These are phyloP conservation scores for Tympanopsis confertula DNA, from an alignment of 2,329 filamentous ascomycete species.

Conservation along the genomic window DNA sequence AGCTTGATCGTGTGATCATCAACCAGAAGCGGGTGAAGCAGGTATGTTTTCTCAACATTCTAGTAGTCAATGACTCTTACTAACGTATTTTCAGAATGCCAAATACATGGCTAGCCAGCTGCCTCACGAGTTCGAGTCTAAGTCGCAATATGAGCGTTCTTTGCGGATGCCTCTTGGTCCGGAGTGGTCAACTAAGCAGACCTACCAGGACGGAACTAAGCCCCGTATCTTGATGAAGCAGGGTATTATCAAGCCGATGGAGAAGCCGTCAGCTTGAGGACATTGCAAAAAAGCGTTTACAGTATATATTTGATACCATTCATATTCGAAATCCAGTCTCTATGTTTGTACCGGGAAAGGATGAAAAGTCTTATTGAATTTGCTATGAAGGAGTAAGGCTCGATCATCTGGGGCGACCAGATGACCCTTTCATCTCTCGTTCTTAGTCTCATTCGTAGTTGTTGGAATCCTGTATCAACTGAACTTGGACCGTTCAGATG, in stretches of 20 bases:
- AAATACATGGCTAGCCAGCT: slow-evolving; percentile 55
- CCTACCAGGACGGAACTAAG: slow-evolving; percentile 55
- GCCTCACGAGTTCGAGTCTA: slow-evolving; percentile 57
- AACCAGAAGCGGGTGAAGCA: slow-evolving; percentile 61
- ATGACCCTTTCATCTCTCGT: too few species aligned
- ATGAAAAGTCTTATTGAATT: too few species aligned
- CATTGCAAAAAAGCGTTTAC: too few species aligned
- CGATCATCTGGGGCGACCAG: too few species aligned
- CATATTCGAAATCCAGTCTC: too few species aligned
- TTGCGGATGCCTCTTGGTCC: slow-evolving; percentile 57
- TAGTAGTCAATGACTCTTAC: slow-evolving; percentile 3
- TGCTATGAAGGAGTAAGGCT: too few species aligned
- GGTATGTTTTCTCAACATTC: slow-evolving; percentile 20
- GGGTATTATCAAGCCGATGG: slow-evolving; percentile 54
- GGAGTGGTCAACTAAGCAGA: slow-evolving; percentile 65
- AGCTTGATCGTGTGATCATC: slow-evolving; percentile 57
- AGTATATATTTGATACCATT: too few species aligned
- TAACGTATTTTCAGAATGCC: slow-evolving; percentile 29
- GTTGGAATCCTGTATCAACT: too few species aligned
- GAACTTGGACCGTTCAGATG: too few species aligned
- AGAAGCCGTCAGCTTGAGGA: too few species aligned
- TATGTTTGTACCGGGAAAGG: too few species aligned
- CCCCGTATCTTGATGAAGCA: slow-evolving; percentile 60
- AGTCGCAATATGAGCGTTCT: slow-evolving; percentile 57
- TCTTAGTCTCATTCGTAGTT: too few species aligned